Evolutionary conservation across 2,329 filamentous ascomycete species (phyloP).

Genomic region (Dendryphion nanum): DNA sequence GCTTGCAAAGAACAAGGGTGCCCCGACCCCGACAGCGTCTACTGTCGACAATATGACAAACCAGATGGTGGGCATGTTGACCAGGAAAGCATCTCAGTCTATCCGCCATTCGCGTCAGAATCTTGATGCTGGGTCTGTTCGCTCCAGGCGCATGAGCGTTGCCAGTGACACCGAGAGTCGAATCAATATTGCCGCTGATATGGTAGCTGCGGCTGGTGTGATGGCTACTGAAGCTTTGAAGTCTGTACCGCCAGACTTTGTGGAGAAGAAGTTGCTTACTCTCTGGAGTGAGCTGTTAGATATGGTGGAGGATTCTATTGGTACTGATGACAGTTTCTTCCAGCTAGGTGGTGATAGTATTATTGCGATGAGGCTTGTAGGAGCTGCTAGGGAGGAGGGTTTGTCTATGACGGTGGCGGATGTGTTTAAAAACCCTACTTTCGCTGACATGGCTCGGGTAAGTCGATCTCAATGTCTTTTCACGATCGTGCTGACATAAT

Average conservation of each 20-base stretch:
- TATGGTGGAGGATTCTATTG: constrained; percentile 33
- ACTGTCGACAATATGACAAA: constrained; percentile 28
- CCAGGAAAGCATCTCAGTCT: constrained; percentile 23
- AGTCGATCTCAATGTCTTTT: constrained; percentile 3
- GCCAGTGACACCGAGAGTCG: constrained; percentile 29
- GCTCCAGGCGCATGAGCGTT: constrained; percentile 22
- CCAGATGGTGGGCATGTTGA: constrained; percentile 29
- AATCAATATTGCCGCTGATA: constrained; percentile 31
- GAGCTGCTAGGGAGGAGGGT: constrained; percentile 31
- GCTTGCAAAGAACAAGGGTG: constrained; percentile 24
- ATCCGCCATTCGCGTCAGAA: constrained; percentile 21
- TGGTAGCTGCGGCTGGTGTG: constrained; percentile 31
- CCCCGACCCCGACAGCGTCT: constrained; percentile 14
- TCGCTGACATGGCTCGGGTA: constrained; percentile 33
- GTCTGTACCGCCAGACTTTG: constrained; percentile 27
- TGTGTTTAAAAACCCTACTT: constrained; percentile 34
- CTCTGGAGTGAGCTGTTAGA: constrained; percentile 33
- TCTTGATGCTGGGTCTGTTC: constrained; percentile 20
- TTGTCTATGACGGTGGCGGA: constrained; percentile 35
- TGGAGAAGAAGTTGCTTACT: constrained; percentile 32
- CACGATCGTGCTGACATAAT: constrained; percentile 7
- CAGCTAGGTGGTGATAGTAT: constrained; percentile 34
- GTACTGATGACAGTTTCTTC: constrained; percentile 33
- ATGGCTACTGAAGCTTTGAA: constrained; percentile 29
- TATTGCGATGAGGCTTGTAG: constrained; percentile 35